Conservation (phyloP, 805 yeast genomes). For the Vanderwaltozyma yarrowii region DNA sequence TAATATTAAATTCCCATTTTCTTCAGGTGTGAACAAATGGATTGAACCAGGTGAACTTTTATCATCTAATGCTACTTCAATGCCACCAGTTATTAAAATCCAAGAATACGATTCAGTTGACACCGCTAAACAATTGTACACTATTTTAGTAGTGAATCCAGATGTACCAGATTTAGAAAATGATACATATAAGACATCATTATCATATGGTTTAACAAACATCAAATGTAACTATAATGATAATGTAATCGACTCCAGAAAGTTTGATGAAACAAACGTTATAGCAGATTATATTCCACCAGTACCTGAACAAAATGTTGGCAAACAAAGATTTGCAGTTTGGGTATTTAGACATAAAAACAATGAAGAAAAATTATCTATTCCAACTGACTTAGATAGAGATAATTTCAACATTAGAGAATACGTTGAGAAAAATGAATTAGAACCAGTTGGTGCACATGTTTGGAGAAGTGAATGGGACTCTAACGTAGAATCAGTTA, state of each 20-base stretch:
- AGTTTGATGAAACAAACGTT: slow-evolving; percentile 33
- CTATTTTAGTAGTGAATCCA: slow-evolving; percentile 79
- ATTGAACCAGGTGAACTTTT: slow-evolving; percentile 69
- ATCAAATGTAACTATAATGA: slow-evolving; percentile 47
- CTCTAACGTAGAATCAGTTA: slow-evolving; percentile 53
- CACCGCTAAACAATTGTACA: slow-evolving; percentile 44
- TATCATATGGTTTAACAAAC: slow-evolving; percentile 71
- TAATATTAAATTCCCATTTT: slow-evolving; percentile 62
- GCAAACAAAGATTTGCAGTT: slow-evolving; percentile 69
- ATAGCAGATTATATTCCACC: slow-evolving; percentile 63
- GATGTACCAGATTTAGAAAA: slow-evolving; percentile 71
- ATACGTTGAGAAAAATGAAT: slow-evolving; percentile 44
- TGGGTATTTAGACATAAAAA: slow-evolving; percentile 78
- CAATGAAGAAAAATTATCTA: background rate
- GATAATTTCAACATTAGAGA: slow-evolving; percentile 61
- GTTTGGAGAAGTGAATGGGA: slow-evolving; percentile 85
- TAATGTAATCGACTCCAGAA: slow-evolving; percentile 38
- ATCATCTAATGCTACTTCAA: slow-evolving; percentile 61
- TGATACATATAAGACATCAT: slow-evolving; percentile 59
- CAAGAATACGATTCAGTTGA: slow-evolving; percentile 53
- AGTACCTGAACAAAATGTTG: slow-evolving; percentile 79
- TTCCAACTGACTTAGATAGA: slow-evolving; percentile 24
- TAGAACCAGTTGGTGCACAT: slow-evolving; percentile 84
- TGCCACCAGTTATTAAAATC: slow-evolving; percentile 69
- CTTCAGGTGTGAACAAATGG: slow-evolving; percentile 52